Evolutionary conservation across 805 yeast genomes (phyloP).

Genomic region (Metschnikowia corniflorae): DNA sequence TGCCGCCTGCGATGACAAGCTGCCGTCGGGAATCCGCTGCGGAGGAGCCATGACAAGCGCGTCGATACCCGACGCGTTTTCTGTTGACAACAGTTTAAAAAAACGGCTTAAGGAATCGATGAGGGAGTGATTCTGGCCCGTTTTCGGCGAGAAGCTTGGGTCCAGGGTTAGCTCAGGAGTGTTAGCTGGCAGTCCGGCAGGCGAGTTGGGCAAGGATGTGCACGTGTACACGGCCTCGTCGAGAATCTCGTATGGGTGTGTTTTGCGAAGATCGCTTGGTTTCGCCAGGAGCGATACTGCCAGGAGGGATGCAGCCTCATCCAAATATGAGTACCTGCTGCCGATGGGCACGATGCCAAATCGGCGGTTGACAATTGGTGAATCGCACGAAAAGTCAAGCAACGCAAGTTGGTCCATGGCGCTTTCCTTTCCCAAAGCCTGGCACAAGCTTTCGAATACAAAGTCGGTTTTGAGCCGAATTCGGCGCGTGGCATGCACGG

Average conservation of each 20-base stretch:
- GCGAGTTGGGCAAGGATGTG: slow-evolving; percentile 20
- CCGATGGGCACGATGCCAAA: slow-evolving; percentile 41
- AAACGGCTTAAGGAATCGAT: slow-evolving; percentile 31
- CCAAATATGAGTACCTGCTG: slow-evolving; percentile 21
- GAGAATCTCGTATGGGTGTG: slow-evolving; percentile 60
- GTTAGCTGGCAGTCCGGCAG: slow-evolving; percentile 3
- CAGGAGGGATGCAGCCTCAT: slow-evolving; percentile 12
- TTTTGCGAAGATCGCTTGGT: slow-evolving; percentile 40
- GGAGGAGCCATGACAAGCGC: slow-evolving; percentile 12
- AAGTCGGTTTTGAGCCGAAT: slow-evolving; percentile 30
- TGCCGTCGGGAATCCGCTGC: slow-evolving; percentile 5
- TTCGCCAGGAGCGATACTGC: slow-evolving; percentile 18
- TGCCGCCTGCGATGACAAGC: slow-evolving; percentile 32
- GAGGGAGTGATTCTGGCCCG: slow-evolving; percentile 34
- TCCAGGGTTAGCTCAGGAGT: background rate
- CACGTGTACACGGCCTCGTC: slow-evolving; percentile 60
- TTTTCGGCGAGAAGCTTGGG: slow-evolving; percentile 20
- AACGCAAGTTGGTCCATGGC: slow-evolving; percentile 1
- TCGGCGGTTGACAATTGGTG: slow-evolving; percentile 46
- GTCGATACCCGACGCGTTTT: slow-evolving; percentile 19
- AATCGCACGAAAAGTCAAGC: slow-evolving; percentile 32
- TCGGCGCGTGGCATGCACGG: slow-evolving; percentile 27
- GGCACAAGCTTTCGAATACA: slow-evolving; percentile 20
- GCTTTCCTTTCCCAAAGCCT: slow-evolving; percentile 2
- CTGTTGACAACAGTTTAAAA: slow-evolving; percentile 35